Conservation (phyloP, 129 eudicot genomes). For the Flaveria robusta region DNA sequence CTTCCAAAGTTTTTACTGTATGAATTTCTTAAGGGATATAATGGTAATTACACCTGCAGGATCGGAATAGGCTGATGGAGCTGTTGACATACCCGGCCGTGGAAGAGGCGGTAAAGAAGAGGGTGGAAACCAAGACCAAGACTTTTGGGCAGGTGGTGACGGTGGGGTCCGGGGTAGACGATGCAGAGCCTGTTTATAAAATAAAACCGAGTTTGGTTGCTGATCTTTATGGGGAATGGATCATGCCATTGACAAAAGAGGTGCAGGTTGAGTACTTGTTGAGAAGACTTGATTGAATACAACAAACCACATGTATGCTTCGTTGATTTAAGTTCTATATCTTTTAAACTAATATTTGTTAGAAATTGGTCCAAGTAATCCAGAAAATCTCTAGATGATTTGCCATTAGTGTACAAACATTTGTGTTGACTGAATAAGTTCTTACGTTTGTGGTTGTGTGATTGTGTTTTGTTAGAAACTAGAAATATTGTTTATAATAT, state of each 20-base stretch:
- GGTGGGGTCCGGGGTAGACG: constrained; percentile 29
- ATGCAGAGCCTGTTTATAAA: constrained; percentile 55
- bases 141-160: constrained; percentile 64
- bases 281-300: constrained; percentile 66
- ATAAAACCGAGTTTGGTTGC: constrained; percentile 76
- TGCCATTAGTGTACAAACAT: background rate
- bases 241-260: constrained; percentile 86
- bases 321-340: background rate
- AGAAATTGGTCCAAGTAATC: background rate
- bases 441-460: background rate
- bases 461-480: background rate
- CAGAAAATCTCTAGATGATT: too few species aligned
- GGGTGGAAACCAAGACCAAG: constrained; percentile 73
- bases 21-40: constrained; percentile 1
- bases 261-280: constrained; percentile 77
- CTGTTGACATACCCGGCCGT: constrained; percentile 73
- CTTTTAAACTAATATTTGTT: background rate
- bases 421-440: background rate
- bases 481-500: background rate
- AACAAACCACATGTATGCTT: background rate
- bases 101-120: constrained; percentile 58
- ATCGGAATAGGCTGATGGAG: constrained; percentile 48
- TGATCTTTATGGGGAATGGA: constrained; percentile 75
- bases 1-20: background rate
- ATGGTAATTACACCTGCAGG: constrained; percentile 48